Evolutionary conservation across 352 stramenopile species (phyloP).

Genomic region (Globisporangium camurandrum): DNA sequence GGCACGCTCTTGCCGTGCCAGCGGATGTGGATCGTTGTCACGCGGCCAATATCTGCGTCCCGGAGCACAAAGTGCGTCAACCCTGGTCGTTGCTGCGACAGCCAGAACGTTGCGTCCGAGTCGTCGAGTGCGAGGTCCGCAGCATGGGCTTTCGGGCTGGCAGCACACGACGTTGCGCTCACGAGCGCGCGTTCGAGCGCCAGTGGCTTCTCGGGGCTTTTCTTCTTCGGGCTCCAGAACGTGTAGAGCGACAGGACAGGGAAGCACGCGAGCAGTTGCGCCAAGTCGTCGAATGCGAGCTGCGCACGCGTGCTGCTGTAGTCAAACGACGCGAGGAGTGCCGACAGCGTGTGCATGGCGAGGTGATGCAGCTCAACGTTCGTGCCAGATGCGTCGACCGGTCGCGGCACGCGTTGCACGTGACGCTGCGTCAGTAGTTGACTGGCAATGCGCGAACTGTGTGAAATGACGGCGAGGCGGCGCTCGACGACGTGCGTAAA

Average conservation of each 20-base stretch:
- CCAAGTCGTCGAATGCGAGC: slow-evolving; percentile 71
- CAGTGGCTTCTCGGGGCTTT: slow-evolving; percentile 47
- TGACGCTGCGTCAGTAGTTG: slow-evolving; percentile 45
- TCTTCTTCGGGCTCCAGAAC: slow-evolving; percentile 79
- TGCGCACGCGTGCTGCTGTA: slow-evolving; percentile 37
- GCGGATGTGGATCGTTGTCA: slow-evolving; percentile 55
- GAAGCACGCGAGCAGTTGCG: slow-evolving; percentile 66
- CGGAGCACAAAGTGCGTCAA: slow-evolving; percentile 44
- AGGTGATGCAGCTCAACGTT: slow-evolving; percentile 78
- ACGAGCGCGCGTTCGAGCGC: slow-evolving; percentile 33
- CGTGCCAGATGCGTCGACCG: slow-evolving; percentile 21
- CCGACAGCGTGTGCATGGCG: slow-evolving; percentile 72
- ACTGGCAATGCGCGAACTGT: slow-evolving; percentile 62
- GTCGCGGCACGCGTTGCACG: slow-evolving; percentile 26
- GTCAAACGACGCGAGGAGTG: slow-evolving; percentile 66
- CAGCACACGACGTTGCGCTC: slow-evolving; percentile 44
- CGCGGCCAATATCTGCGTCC: slow-evolving; percentile 23
- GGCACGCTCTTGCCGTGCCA: slow-evolving; percentile 70
- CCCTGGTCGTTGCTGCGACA: slow-evolving; percentile 54
- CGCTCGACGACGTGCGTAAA: slow-evolving; percentile 75
- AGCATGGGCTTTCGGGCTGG: slow-evolving; percentile 34
- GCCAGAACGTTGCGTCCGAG: slow-evolving; percentile 58
- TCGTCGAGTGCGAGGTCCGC: slow-evolving; percentile 51
- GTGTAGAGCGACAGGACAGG: slow-evolving; percentile 71
- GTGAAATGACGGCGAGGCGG: slow-evolving; percentile 70